These are phyloP conservation scores for Neurospora discreta DNA, from an alignment of 495 filamentous ascomycete species.

Conservation along the genomic window DNA sequence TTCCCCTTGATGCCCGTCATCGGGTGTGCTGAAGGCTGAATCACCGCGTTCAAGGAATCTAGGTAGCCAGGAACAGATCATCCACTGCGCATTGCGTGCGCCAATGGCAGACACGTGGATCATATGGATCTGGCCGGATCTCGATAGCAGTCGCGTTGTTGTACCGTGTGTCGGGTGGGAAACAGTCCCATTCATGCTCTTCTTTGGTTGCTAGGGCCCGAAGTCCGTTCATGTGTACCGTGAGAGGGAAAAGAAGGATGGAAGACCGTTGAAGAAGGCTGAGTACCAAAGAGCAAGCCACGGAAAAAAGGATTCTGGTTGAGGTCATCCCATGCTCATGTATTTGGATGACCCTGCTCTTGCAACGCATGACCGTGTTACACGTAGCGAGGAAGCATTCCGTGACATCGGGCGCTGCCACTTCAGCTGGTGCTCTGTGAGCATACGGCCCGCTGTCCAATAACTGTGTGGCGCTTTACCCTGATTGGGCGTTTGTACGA, in stretches of 20 bases:
- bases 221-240: neutral
- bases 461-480: neutral
- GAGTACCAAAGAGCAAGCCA: fast-evolving
- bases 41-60: neutral
- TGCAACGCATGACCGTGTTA: neutral
- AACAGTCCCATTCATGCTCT: fast-evolving
- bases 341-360: neutral
- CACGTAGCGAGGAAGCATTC: neutral
- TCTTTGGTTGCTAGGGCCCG: neutral
- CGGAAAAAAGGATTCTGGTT: neutral
- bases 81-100: neutral
- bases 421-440: neutral
- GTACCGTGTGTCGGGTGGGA: neutral
- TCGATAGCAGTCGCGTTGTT: neutral
- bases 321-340: neutral
- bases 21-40: neutral
- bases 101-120: neutral
- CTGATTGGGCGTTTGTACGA: neutral
- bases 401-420: neutral
- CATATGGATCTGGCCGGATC: neutral
- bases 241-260: neutral
- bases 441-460: neutral
- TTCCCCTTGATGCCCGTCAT: neutral
- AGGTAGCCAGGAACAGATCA: neutral
- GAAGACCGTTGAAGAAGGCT: neutral